Percentiles rank a stretch among this genome's conserved stretches.
phyloP scores from a whole-genome alignment of 2,329 filamentous ascomycete genomes.

The Xylariaceae sp. region DNA sequence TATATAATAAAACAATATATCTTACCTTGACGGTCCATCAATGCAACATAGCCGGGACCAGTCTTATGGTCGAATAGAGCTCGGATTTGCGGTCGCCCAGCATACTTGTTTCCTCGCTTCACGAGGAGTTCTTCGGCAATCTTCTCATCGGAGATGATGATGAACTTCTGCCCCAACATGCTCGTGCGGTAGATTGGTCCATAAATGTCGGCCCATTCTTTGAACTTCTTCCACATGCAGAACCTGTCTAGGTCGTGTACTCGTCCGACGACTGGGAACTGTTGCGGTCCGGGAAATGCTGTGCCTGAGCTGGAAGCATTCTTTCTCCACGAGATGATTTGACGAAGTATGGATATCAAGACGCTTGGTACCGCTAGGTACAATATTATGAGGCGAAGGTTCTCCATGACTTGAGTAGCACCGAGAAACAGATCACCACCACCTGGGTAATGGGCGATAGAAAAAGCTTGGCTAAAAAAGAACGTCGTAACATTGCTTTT shows the following conservation, averaged over 20 bases:
- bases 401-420: constrained; percentile 32
- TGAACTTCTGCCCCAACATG: constrained; percentile 31
- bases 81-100: constrained; percentile 45
- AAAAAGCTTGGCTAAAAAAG: background rate
- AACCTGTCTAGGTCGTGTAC: constrained; percentile 45
- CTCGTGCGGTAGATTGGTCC: constrained; percentile 32
- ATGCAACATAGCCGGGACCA: constrained; percentile 42
- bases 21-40: constrained; percentile 47
- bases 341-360: constrained; percentile 38
- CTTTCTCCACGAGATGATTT: constrained; percentile 34
- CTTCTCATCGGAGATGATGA: constrained; percentile 42
- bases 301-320: constrained; percentile 24
- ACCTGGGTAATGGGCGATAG: background rate
- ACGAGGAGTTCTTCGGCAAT: constrained; percentile 45
- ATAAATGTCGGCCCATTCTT: constrained; percentile 30
- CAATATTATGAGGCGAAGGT: constrained; percentile 36
- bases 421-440: background rate
- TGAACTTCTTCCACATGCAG: constrained; percentile 46
- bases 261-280: constrained; percentile 44
- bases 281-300: constrained; percentile 42
- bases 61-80: constrained; percentile 46
- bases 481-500: constrained; percentile 6
- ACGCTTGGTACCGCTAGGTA: constrained; percentile 43
- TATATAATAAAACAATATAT: background rate
- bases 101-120: constrained; percentile 46